Evolutionary conservation across 768 basidiomycete species (phyloP).

Genomic region (Termitomyces sp.): DNA sequence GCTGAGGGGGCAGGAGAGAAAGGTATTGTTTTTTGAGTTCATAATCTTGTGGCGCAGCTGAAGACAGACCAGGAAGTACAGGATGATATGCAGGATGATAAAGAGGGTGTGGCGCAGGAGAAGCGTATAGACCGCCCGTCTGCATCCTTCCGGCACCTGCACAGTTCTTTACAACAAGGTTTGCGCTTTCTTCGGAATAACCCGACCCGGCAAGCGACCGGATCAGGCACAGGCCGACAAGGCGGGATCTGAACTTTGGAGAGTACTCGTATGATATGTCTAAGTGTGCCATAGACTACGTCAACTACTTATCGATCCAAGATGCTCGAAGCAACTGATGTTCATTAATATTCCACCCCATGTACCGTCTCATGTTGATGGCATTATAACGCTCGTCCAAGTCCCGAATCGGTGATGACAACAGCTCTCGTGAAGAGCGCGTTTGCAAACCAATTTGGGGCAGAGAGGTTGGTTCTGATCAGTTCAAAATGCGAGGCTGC

Average conservation of each 20-base stretch:
- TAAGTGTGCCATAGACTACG: too few relatives aligned
- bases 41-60: slow-evolving; percentile 39
- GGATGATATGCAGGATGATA: slow-evolving; percentile 35
- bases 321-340: slow-evolving; percentile 88
- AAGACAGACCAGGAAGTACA: slow-evolving; percentile 23
- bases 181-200: slow-evolving; percentile 36
- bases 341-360: too few relatives aligned
- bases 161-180: slow-evolving; percentile 70
- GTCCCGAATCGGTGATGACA: slow-evolving; percentile 35
- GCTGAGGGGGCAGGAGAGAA: slow-evolving; percentile 57
- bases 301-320: too few relatives aligned
- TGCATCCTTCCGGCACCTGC: slow-evolving; percentile 67
- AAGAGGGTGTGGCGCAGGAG: slow-evolving; percentile 30
- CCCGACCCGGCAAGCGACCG: too few relatives aligned
- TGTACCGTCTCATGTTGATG: slow-evolving; percentile 57
- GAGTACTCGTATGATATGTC: too few relatives aligned
- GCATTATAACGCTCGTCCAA: slow-evolving; percentile 39
- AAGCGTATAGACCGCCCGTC: slow-evolving; percentile 36
- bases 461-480: slow-evolving; percentile 63
- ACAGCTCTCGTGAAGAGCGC: slow-evolving; percentile 57
- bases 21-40: slow-evolving; percentile 73
- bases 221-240: too few relatives aligned
- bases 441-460: slow-evolving; percentile 62
- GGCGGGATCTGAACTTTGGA: too few relatives aligned
- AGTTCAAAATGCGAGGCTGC: slow-evolving; percentile 50